Conservation (phyloP, 1,284 basidiomycete species). For the Pseudozyma pruni region DNA sequence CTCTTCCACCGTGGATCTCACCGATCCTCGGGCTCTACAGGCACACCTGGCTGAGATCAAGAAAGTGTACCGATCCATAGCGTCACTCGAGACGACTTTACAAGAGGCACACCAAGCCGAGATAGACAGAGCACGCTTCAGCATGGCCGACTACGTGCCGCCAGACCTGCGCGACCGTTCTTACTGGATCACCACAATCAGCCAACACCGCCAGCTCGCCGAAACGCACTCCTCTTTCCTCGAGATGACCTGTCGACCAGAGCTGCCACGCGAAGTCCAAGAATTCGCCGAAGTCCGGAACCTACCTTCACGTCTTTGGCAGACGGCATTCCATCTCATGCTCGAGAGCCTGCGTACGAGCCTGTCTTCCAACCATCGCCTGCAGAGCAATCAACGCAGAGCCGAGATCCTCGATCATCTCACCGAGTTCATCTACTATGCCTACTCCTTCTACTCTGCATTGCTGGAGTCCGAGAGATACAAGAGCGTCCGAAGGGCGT, state of each 20-base stretch:
- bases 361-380: constrained; percentile 71
- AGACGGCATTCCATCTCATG: constrained; percentile 86
- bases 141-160: constrained; percentile 28
- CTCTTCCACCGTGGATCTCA: constrained; percentile 16
- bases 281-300: constrained; percentile 93
- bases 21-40: constrained; percentile 29
- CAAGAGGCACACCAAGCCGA: constrained; percentile 69
- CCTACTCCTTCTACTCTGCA: constrained; percentile 91
- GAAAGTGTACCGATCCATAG: constrained; percentile 80
- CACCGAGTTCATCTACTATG: constrained; percentile 90
- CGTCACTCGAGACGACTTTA: constrained; percentile 77
- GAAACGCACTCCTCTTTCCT: constrained; percentile 89
- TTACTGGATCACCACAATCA: constrained; percentile 50
- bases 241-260: constrained; percentile 83
- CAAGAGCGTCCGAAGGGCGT: constrained; percentile 78
- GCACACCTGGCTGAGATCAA: constrained; percentile 78
- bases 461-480: constrained; percentile 85
- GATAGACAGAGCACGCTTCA: constrained; percentile 11
- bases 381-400: constrained; percentile 21
- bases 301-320: constrained; percentile 92
- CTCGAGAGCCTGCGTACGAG: constrained; percentile 88
- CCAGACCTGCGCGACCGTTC: constrained; percentile 41
- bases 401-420: constrained; percentile 75
- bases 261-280: constrained; percentile 85
- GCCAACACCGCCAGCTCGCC: constrained; percentile 75